Evolutionary conservation across 2,329 filamentous ascomycete species (phyloP).

Genomic region (Grosmannia huntii): DNA sequence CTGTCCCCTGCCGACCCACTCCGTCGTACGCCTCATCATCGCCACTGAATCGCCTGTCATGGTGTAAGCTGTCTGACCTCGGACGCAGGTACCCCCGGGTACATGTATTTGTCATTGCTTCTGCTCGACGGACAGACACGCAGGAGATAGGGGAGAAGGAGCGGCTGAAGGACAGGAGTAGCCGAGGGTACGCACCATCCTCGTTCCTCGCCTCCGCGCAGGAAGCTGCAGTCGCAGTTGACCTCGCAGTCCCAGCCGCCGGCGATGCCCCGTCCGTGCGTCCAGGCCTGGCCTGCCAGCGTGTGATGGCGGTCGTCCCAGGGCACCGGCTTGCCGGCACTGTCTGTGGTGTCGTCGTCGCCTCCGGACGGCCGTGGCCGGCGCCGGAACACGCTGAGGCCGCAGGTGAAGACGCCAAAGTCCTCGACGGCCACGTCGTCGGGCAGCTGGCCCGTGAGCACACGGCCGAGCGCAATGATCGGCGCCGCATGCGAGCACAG

Average conservation of each 20-base stretch:
- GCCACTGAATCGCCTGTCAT: constrained; percentile 13
- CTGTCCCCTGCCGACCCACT: background rate
- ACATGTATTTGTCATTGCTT: background rate
- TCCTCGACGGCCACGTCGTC: constrained; percentile 60
- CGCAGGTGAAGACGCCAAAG: constrained; percentile 75
- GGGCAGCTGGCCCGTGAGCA: constrained; percentile 67
- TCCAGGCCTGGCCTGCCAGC: constrained; percentile 31
- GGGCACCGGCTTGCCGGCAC: constrained; percentile 1
- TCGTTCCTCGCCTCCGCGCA: constrained; percentile 12
- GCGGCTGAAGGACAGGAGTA: background rate
- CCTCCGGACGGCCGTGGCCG: constrained; percentile 9
- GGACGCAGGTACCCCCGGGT: background rate
- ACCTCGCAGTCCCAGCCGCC: constrained; percentile 70
- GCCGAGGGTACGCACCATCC: constrained; percentile 13
- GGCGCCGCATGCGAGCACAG: constrained; percentile 84
- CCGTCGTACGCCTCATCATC: constrained; percentile 13
- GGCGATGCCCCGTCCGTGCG: constrained; percentile 45
- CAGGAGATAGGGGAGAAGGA: background rate
- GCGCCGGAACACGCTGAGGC: constrained; percentile 52
- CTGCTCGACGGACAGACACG: no score
- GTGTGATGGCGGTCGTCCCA: constrained; percentile 11
- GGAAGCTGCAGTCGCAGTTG: constrained; percentile 47
- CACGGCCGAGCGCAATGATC: constrained; percentile 74
- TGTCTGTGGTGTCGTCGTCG: background rate
- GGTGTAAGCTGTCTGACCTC: background rate